A percentile compares a stretch with the other conserved stretches of the same genome.
These are phyloP conservation scores for Saccharomyces jurei DNA, from an alignment of 805 yeast genomes.

Conservation along the genomic window DNA sequence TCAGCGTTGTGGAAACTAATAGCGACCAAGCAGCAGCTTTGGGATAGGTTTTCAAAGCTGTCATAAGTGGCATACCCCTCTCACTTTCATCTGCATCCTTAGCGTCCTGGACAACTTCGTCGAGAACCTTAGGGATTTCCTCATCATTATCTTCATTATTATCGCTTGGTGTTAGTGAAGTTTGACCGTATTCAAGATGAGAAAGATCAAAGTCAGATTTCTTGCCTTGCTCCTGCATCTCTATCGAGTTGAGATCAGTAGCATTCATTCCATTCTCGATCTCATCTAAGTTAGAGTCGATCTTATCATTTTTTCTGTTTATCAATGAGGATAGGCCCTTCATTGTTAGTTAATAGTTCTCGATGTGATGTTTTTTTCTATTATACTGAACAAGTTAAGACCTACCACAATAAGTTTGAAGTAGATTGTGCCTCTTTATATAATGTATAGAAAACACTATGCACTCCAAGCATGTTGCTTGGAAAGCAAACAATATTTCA, in stretches of 20 bases:
- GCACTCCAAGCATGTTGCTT: background rate
- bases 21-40: conserved; percentile 43
- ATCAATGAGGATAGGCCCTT: conserved; percentile 1
- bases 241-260: background rate
- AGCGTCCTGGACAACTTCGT: conserved; percentile 9
- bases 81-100: conserved; percentile 19
- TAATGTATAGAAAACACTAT: background rate
- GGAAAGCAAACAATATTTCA: background rate
- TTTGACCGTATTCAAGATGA: conserved; percentile 8
- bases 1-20: conserved; percentile 35
- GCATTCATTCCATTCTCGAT: background rate
- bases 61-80: conserved; percentile 22
- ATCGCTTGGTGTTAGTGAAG: conserved; percentile 1
- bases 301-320: background rate
- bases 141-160: conserved; percentile 1
- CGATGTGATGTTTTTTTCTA: background rate
- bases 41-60: conserved; percentile 37
- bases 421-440: background rate
- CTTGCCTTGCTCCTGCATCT: background rate
- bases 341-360: background rate
- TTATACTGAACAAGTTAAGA: background rate
- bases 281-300: background rate
- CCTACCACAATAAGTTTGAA: background rate
- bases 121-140: background rate
- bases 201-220: conserved; percentile 2